A percentile compares a stretch with the other conserved stretches of the same genome.
Conservation (phyloP, 306 rosid species). For the Trifolium dubium region DNA sequence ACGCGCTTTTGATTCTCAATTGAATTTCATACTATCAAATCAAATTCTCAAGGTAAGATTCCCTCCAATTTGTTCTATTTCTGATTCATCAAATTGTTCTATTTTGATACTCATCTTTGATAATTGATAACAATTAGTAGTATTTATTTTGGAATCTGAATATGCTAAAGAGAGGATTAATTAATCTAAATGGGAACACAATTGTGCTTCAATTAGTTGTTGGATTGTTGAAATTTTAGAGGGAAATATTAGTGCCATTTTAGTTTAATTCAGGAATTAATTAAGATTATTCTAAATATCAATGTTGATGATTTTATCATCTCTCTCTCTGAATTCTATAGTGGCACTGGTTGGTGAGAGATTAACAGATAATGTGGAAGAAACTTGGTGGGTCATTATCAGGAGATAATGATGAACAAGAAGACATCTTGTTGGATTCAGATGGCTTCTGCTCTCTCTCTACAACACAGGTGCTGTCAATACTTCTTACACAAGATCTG, state of each 20-base stretch:
- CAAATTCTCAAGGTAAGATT: background rate
- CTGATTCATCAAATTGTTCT: background rate
- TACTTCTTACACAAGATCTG: slow-evolving; percentile 7
- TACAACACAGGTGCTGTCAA: slow-evolving; percentile 67
- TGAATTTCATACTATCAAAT: slow-evolving; percentile 6
- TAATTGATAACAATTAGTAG: too few species aligned
- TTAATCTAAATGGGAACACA: background rate
- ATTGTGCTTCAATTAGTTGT: slow-evolving; percentile 14
- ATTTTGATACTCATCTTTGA: background rate
- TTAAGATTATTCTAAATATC: background rate
- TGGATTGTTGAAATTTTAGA: background rate
- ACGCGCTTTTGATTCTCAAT: slow-evolving; percentile 3
- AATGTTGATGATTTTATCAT: background rate
- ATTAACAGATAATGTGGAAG: slow-evolving; percentile 60
- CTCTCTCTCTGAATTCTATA: slow-evolving; percentile 2
- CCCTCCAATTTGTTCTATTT: slow-evolving; percentile 9
- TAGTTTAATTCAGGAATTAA: background rate
- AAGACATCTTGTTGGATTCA: slow-evolving; percentile 62
- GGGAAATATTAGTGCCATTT: slow-evolving; percentile 1
- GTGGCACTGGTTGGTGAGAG: slow-evolving; percentile 16
- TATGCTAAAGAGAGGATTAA: background rate
- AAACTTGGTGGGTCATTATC: slow-evolving; percentile 42
- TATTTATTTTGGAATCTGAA: background rate
- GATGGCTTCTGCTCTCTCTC: slow-evolving; percentile 69
- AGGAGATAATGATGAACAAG: slow-evolving; percentile 58